Evolutionary conservation across 108 stramenopile species (phyloP), one percentile per base, ranked within the genome.

Genomic region (Cyclotella sp.): DNA sequence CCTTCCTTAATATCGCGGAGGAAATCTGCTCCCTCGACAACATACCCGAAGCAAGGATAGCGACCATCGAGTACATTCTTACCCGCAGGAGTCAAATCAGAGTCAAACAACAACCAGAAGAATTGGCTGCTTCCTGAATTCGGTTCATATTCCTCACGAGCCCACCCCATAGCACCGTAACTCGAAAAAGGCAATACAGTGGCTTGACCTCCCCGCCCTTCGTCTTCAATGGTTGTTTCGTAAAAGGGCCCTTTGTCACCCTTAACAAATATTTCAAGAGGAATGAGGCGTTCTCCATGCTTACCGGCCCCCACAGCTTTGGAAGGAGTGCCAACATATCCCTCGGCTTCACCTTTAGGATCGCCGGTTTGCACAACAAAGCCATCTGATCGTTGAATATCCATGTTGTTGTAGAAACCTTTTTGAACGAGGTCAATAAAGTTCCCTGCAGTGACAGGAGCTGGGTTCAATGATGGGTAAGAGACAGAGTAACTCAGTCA

Each of bases 291-390:
- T 63, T 95, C 93, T 41, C 94, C 94, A 61, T 94, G 76, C 61
- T 86, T 87, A 18, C 92, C 92, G 24, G 84, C 82, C 9, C 96
- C 96, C 47, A 95, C 83, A 13, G 83, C 51, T 59, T 93, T 90
- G 70, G 91, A 83, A 11, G 92, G 83, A 13, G 89, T 93, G 34
- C 89, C 95, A 30, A 97, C 91, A 68, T 93, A 97, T 29, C 97
- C 98, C 34, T 97, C 89, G 22, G 95, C 92, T 53, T 89, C 89
- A 24, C 96, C 97, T 53, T 91, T 90, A 21, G 98, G 97, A 71
- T 97, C 89, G 39, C 98, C 98, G 7, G 96, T 97, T 82, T 98
- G 98, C 0, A 98, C 98, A 22, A 98, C 98, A 84, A 98, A 98
- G 0, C 98, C 98, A 79, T 98, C 98, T 19, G 91, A 88, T 73